These are phyloP conservation scores for Rhododendron williamsianum DNA, from an alignment of 148 eudicot species.

Conservation along the genomic window DNA sequence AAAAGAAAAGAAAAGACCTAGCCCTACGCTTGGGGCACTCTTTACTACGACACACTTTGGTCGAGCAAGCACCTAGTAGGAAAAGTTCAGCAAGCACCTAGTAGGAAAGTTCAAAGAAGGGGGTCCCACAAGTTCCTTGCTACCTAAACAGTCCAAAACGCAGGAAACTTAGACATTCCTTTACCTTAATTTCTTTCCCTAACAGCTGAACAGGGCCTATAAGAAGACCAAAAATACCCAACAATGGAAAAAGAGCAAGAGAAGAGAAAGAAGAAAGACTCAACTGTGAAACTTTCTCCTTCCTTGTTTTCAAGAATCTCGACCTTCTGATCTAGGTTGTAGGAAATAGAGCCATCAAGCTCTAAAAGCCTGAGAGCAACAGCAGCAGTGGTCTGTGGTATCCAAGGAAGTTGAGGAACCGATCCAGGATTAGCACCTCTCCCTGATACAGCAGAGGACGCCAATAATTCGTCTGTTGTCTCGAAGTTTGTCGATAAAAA, in stretches of 20 bases:
- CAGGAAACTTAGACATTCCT: background rate
- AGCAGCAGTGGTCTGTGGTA: constrained; percentile 81
- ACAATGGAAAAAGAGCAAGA: background rate
- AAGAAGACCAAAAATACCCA: background rate
- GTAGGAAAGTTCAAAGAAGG: background rate
- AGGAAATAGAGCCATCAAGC: constrained; percentile 69
- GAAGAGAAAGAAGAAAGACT: constrained; percentile 19
- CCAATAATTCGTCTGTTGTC: constrained; percentile 42
- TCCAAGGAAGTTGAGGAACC: constrained; percentile 48
- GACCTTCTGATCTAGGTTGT: constrained; percentile 43
- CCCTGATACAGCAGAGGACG: constrained; percentile 22
- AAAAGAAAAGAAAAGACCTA: no score
- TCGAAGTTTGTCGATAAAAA: constrained; percentile 30
- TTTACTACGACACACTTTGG: no score
- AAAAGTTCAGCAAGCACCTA: background rate
- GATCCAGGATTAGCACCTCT: constrained; percentile 13
- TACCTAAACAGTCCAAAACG: background rate
- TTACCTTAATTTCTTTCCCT: background rate
- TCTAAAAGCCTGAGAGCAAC: constrained; percentile 79
- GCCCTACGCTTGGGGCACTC: no score
- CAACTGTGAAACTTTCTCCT: constrained; percentile 44
- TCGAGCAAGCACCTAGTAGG: no score
- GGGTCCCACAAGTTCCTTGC: background rate
- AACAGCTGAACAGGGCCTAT: background rate
- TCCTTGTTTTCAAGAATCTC: constrained; percentile 37